A percentile compares a stretch with the other conserved stretches of the same genome.
Evolutionary conservation across 352 stramenopile genomes (phyloP).

Genomic region (Aphanomyces invadans): DNA sequence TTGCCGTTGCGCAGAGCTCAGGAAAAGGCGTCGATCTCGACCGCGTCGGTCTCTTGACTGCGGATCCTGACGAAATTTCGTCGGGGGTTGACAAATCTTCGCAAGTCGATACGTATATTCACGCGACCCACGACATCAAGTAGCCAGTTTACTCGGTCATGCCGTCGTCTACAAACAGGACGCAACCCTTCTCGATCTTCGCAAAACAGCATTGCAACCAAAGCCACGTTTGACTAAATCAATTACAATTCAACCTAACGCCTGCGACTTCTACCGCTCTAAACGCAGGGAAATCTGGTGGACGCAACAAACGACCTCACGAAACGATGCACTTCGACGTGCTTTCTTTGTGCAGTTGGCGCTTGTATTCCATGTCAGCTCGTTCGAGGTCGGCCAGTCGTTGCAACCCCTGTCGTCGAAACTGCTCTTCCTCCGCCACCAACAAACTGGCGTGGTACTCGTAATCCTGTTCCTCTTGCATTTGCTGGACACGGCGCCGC

Average conservation of each 20-base stretch:
- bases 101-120: not conserved
- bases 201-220: too few species aligned
- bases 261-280: too few species aligned
- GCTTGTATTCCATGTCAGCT: not conserved
- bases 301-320: not conserved
- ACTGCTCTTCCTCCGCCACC: not conserved
- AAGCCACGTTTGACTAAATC: too few species aligned
- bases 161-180: too few species aligned
- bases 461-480: not conserved
- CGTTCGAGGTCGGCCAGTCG: not conserved
- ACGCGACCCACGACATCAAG: conserved; percentile 1
- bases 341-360: not conserved
- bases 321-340: not conserved
- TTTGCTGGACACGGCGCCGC: not conserved
- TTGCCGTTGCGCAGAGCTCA: not conserved
- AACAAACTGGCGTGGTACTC: not conserved
- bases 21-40: not conserved
- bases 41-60: not conserved
- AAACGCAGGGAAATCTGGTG: too few species aligned
- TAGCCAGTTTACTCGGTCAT: too few species aligned
- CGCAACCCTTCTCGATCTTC: too few species aligned
- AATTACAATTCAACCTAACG: too few species aligned
- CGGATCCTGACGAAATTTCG: not conserved
- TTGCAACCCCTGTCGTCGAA: not conserved
- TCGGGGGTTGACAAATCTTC: not conserved